Base-by-base conservation (phyloP, 2,329 filamentous ascomycete species). In the Xylaria digitata region DNA sequence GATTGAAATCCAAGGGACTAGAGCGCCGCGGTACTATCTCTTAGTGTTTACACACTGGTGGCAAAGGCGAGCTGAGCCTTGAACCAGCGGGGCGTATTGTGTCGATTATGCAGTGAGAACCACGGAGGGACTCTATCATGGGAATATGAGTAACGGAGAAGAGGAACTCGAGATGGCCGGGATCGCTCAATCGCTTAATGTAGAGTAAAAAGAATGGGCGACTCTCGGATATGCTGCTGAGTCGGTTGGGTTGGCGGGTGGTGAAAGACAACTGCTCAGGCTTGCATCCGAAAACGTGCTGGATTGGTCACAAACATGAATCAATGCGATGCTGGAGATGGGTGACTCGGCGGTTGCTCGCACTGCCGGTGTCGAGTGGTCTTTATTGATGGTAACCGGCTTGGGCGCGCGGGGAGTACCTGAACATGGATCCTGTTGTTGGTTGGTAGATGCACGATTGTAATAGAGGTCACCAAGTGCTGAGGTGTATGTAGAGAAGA, bases 271-370 rank as follows among this genome's bases (percentile, higher is more conserved):
- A 63, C 69, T 54, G 66, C 34, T 72, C 63, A 62, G 74, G 65
- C 70, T 72, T 61, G 70, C 63, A 73, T 71, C 69, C 72, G 70
- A 75, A 69, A 71, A 68, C 64, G 66, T 70, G 68, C 34, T 67
- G 59, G 67, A 70, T 68, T 49, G 63, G 37, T 40, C 30, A 48
- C 50, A 34, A 56, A 40, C 56, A 66, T 55, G 43, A 32, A 65
- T 26, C 43, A 49, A 52, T 53, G 63, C 63, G 59, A 61, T 55
- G 46, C 34, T 52, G 30, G 52, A 54, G 45, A 46, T 46, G 42
- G 65, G 56, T 53, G 57, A 26, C 32, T 61, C 26, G 55, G 46
- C 13, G n/a, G 32, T 43, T 58, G 66, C 60, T 58, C 46, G 52
- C 60, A 65, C 49, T 37, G 37, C 26, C 45, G 57, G 49, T 13